These are phyloP conservation scores for Corniculantispora saksenae DNA, from an alignment of 2,329 filamentous ascomycete species.

Conservation along the genomic window DNA sequence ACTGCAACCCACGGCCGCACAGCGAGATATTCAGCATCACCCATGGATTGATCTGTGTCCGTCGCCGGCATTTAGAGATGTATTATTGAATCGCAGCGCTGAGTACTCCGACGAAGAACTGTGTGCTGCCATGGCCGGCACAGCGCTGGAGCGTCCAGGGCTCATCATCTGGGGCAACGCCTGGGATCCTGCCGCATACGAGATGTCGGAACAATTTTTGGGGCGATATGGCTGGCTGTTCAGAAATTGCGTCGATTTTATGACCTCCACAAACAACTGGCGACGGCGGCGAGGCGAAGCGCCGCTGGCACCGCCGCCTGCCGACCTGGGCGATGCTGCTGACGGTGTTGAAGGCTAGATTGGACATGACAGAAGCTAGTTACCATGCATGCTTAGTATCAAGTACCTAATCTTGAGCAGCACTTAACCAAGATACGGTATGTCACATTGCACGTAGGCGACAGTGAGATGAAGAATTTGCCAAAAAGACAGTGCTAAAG, in stretches of 20 bases:
- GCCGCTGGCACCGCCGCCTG: too few species aligned
- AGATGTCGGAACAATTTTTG: not conserved
- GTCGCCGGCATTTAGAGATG: not conserved
- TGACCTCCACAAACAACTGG: not conserved
- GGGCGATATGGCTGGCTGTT: not conserved
- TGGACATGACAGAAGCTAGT: too few species aligned
- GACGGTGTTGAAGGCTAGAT: too few species aligned
- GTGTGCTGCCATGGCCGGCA: not conserved
- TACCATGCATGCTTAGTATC: too few species aligned
- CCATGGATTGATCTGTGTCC: not conserved
- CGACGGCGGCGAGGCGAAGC: not conserved
- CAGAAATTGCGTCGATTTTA: not conserved
- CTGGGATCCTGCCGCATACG: not conserved
- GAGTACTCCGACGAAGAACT: not conserved
- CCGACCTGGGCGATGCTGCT: too few species aligned
- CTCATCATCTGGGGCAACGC: not conserved
- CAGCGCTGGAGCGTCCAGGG: not conserved
- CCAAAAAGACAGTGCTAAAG: too few species aligned
- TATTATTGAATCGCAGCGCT: not conserved
- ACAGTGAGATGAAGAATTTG: too few species aligned
- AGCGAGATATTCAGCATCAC: not conserved
- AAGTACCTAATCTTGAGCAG: too few species aligned
- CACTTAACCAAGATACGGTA: too few species aligned
- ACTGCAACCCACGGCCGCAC: not conserved
- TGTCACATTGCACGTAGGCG: too few species aligned